A percentile compares a stretch with the other conserved stretches of the same genome.
Evolutionary conservation across 352 stramenopile genomes (phyloP).

Genomic region (Sclerospora graminicola): DNA sequence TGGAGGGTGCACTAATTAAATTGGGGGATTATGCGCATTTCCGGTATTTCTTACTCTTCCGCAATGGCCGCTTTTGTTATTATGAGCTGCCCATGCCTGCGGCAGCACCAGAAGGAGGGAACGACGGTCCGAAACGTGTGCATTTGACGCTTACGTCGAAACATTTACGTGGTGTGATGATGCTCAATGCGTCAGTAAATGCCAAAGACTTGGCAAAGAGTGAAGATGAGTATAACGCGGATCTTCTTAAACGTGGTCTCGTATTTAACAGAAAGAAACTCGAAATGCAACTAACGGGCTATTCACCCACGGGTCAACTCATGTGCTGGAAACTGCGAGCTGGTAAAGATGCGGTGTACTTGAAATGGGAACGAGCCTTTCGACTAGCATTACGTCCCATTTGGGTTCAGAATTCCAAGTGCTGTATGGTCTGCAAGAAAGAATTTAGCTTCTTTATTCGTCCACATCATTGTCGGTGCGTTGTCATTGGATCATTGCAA

Average conservation of each 20-base stretch:
- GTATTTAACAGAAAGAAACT: conserved; percentile 75
- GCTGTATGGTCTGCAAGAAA: conserved; percentile 68
- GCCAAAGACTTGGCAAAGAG: conserved; percentile 49
- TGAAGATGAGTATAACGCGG: conserved; percentile 63
- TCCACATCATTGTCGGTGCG: conserved; percentile 67
- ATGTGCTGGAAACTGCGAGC: conserved; percentile 75
- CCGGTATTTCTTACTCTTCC: conserved; percentile 77
- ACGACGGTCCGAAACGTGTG: conserved; percentile 25
- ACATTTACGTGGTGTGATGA: conserved; percentile 75
- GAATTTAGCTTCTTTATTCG: conserved; percentile 67
- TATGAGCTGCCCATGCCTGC: conserved; percentile 72
- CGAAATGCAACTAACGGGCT: conserved; percentile 76
- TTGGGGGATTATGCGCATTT: conserved; percentile 81
- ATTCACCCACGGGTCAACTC: conserved; percentile 63
- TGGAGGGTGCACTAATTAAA: conserved; percentile 82
- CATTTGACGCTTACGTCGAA: conserved; percentile 70
- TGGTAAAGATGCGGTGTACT: conserved; percentile 53
- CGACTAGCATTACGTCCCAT: conserved; percentile 63
- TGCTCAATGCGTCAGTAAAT: conserved; percentile 69
- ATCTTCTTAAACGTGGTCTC: conserved; percentile 54
- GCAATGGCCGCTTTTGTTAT: conserved; percentile 79
- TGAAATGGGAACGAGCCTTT: conserved; percentile 78
- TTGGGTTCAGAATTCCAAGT: conserved; percentile 67
- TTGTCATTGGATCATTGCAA: not conserved
- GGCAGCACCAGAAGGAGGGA: conserved; percentile 11